Evolutionary conservation across 345 rosid species (phyloP), one percentile per base, ranked within the genome.

Genomic region (Excoecaria cochinchinensis): DNA sequence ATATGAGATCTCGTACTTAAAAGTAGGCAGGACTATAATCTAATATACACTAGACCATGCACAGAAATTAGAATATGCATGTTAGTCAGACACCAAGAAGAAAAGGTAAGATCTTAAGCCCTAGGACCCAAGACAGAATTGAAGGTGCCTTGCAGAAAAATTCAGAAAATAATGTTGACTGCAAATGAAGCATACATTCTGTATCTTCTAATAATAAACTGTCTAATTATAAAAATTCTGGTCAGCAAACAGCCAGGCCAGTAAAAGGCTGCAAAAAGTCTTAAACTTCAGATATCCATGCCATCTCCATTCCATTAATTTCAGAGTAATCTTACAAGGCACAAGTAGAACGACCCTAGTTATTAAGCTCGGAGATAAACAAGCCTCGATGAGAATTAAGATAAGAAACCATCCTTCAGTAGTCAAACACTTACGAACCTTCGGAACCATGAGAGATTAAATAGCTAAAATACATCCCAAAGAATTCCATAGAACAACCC

Each of bases 121-220:
- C 17, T n/a, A 36, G 9, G 19, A 25, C 46, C 22, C 58, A 50
- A n/a, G n/a, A 61, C 31, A 31, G 15, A 72, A 48, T 10, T 3
- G 12, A 12, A 60, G 40, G 44, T 59, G 38, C 17, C 31, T 36
- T 53, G 3, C 17, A 19, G 31, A 31, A 51, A 70, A 25, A 10
- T 70, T 31, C 38, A 39, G 46, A 19, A 38, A 55, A n/a, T 22
- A 17, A 7, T 53, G 7, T 52, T 51, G 36, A 70, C 47, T 70
- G 24, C 73, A 17, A 4, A 31, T 36, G 73, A 70, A 70, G 22
- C 57, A 53, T 36, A 52, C 22, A 70, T 70, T 40, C 36, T 42
- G n/a, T n/a, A 10, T 25, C 3, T 19, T n/a, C 0, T 7, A 36
- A 36, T 1, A 19, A 21, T 11, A 9, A 25, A 8, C 44, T 13